Evolutionary conservation across 768 basidiomycete genomes (phyloP).

Genomic region (Krasilnikovozyma curviuscula): DNA sequence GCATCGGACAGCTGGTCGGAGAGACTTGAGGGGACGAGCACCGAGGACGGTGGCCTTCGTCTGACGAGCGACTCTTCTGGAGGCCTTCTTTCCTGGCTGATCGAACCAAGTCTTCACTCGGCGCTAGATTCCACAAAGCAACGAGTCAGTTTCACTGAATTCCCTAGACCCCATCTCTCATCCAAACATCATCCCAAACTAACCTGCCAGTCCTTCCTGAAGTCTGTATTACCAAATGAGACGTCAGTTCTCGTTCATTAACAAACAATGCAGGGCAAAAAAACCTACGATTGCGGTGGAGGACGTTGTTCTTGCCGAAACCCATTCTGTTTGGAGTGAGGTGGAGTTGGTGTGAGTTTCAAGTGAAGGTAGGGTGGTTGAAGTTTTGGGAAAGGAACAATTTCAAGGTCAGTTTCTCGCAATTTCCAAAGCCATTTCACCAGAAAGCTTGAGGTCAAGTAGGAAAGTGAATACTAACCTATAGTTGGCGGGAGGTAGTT

Average conservation of each 20-base stretch:
- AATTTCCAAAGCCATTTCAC: too few species aligned
- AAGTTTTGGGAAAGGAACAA: too few species aligned
- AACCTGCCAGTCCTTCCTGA: constrained; percentile 95
- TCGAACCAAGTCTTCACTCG: constrained; percentile 96
- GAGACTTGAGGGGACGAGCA: constrained; percentile 69
- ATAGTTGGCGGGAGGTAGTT: too few species aligned
- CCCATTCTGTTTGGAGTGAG: constrained; percentile 38
- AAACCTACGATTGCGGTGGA: too few species aligned
- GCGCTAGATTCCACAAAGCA: constrained; percentile 24
- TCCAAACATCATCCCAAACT: constrained; percentile 20
- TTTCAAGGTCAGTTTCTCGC: too few species aligned
- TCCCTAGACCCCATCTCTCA: background rate
- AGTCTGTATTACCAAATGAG: constrained; percentile 29
- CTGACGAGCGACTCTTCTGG: constrained; percentile 79
- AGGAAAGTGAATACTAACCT: too few species aligned
- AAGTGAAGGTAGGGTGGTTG: too few species aligned
- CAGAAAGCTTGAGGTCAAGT: too few species aligned
- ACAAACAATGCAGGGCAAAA: background rate
- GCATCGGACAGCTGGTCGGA: constrained; percentile 89
- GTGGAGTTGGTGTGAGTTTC: too few species aligned
- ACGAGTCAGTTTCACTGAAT: background rate
- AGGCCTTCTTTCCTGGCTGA: constrained; percentile 94
- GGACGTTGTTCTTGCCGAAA: constrained; percentile 59
- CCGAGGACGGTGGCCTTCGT: constrained; percentile 76
- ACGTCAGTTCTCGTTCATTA: background rate